Conservation (phyloP, 176 grass and related monocot genomes). For the Cenchrus purpureus region DNA sequence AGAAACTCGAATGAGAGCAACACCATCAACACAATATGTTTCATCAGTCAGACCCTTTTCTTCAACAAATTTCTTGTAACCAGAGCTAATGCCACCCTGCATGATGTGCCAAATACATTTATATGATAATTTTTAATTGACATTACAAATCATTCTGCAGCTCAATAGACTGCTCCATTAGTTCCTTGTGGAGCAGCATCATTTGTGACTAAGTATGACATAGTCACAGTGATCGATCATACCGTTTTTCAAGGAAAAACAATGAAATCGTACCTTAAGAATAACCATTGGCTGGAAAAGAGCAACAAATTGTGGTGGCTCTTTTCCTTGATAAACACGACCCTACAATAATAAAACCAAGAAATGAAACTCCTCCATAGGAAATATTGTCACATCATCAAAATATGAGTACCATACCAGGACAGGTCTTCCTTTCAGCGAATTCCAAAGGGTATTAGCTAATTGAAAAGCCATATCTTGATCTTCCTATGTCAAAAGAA, state of each 20-base stretch:
- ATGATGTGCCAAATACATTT: conserved; percentile 35
- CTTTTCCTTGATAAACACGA: conserved; percentile 85
- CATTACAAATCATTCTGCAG: conserved; percentile 13
- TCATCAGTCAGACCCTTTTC: conserved; percentile 72
- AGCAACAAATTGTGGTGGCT: conserved; percentile 84
- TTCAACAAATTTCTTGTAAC: conserved; percentile 72
- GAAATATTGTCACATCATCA: conserved; percentile 15
- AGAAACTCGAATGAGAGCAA: conserved; percentile 78
- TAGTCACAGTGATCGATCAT: conserved; percentile 8
- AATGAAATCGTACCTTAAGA: conserved; percentile 63
- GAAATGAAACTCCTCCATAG: conserved; percentile 35
- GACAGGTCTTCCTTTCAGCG: conserved; percentile 76
- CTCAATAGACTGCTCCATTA: conserved; percentile 8
- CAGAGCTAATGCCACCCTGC: conserved; percentile 81
- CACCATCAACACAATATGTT: conserved; percentile 72
- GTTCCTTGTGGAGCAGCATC: conserved; percentile 7
- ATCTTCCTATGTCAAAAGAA: conserved; percentile 71
- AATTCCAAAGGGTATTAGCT: conserved; percentile 72
- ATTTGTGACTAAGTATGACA: conserved; percentile 14
- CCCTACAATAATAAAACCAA: conserved; percentile 61
- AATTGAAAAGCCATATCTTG: conserved; percentile 59
- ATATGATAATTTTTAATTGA: conserved; percentile 17
- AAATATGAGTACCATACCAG: conserved; percentile 60
- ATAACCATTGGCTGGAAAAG: conserved; percentile 95
- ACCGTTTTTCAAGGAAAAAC: too few species aligned